Conservation (phyloP, 805 yeast species). For the Yarrowia sp. region DNA sequence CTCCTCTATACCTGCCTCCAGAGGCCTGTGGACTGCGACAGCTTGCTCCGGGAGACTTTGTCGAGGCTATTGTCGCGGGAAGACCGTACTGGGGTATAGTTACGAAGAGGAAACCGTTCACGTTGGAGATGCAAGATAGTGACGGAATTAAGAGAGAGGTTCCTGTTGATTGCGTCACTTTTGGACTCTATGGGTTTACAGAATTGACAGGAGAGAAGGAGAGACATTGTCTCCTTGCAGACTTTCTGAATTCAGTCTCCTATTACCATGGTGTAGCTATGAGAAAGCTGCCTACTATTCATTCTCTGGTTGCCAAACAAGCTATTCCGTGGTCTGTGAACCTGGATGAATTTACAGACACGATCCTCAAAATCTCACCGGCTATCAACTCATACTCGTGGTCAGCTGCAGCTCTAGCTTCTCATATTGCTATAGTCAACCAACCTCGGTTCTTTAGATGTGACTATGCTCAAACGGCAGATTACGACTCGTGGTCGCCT, state of each 20-base stretch:
- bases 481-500: slow-evolving; percentile 38
- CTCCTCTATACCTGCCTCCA: slow-evolving; percentile 25
- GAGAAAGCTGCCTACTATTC: background rate
- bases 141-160: slow-evolving; percentile 26
- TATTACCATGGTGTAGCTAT: background rate
- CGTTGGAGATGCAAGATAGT: slow-evolving; percentile 27
- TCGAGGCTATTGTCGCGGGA: slow-evolving; percentile 22
- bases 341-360: slow-evolving; percentile 1
- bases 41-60: slow-evolving; percentile 24
- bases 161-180: slow-evolving; percentile 27
- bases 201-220: background rate
- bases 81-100: slow-evolving; percentile 33
- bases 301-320: slow-evolving; percentile 10
- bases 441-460: slow-evolving; percentile 15
- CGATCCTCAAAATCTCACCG: background rate
- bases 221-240: background rate
- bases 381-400: background rate
- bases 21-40: slow-evolving; percentile 34
- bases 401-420: slow-evolving; percentile 28
- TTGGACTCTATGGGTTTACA: slow-evolving; percentile 18
- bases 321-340: slow-evolving; percentile 16
- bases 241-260: slow-evolving; percentile 1
- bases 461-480: slow-evolving; percentile 31
- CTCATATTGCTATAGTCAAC: slow-evolving; percentile 9
- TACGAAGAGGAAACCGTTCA: slow-evolving; percentile 17